These are phyloP conservation scores for Fagopyrum esculentum DNA, from an alignment of 148 eudicot species.

Conservation along the genomic window DNA sequence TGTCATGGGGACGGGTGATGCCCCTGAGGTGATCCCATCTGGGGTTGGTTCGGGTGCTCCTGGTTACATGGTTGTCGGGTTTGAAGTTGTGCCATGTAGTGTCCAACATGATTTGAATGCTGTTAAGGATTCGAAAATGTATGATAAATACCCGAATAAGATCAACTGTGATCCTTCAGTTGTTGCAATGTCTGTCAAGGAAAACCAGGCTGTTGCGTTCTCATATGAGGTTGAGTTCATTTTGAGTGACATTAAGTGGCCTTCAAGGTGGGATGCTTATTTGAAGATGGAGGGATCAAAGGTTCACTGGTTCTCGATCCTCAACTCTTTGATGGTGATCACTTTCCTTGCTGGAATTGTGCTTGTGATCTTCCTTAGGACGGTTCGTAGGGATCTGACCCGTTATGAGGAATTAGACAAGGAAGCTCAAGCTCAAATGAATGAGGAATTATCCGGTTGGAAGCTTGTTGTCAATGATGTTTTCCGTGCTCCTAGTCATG, in stretches of 20 bases:
- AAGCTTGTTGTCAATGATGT: conserved; percentile 27
- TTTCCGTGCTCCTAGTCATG: conserved; percentile 27
- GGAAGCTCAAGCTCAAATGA: conserved; percentile 14
- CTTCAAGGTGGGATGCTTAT: conserved; percentile 30
- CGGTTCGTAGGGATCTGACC: conserved; percentile 30
- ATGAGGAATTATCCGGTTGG: conserved; percentile 14
- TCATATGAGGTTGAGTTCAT: conserved; percentile 28
- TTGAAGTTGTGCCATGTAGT: conserved; percentile 29
- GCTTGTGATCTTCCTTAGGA: conserved; percentile 31
- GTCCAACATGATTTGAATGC: conserved; percentile 16
- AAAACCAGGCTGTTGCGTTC: conserved; percentile 25
- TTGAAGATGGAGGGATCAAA: conserved; percentile 27
- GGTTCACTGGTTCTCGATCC: conserved; percentile 36
- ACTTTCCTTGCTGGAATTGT: conserved; percentile 37
- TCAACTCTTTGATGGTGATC: conserved; percentile 26
- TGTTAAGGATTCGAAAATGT: conserved; percentile 20
- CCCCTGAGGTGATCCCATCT: conserved; percentile 19
- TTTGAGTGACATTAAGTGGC: conserved; percentile 34
- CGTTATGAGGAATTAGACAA: conserved; percentile 28
- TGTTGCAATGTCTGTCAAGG: conserved; percentile 24
- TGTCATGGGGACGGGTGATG: conserved; percentile 32
- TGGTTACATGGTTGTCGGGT: conserved; percentile 32
- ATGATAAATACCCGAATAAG: conserved; percentile 19
- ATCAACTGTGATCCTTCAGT: conserved; percentile 23
- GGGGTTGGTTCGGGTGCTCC: conserved; percentile 16